A percentile compares a stretch with the other conserved stretches of the same genome.
These are phyloP conservation scores for Trichopus zeylanicus DNA, from an alignment of 116 monocot species.

Conservation along the genomic window DNA sequence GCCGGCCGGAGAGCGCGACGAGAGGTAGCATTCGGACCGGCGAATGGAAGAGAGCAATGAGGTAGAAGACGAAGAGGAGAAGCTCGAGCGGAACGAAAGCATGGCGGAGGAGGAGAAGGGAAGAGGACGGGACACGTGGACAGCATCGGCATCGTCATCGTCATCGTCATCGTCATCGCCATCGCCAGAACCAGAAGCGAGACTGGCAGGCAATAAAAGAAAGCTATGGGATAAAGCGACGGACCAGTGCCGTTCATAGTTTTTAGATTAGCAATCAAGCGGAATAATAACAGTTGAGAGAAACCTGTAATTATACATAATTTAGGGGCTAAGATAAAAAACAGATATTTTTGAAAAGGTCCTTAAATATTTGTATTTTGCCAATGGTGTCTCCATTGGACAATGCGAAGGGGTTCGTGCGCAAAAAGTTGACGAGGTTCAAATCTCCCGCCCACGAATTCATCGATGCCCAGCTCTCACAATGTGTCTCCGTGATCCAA, in stretches of 20 bases:
- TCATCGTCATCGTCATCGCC: too few relatives aligned
- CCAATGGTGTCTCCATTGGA: too few relatives aligned
- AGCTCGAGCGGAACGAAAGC: not conserved
- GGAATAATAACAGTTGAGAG: not conserved
- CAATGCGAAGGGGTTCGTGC: too few relatives aligned
- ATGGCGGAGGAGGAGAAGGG: not conserved
- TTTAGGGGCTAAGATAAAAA: too few relatives aligned
- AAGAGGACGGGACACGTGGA: too few relatives aligned
- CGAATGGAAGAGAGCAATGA: not conserved
- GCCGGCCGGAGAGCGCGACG: not conserved
- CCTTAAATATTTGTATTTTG: too few relatives aligned
- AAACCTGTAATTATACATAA: too few relatives aligned
- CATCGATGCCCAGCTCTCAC: constrained; percentile 21
- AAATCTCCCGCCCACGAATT: constrained; percentile 1
- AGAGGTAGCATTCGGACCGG: not conserved
- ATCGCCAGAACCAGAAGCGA: too few relatives aligned
- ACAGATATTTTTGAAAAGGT: too few relatives aligned
- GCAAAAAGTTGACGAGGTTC: not conserved
- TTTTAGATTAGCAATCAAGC: not conserved
- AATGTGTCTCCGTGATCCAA: constrained; percentile 33
- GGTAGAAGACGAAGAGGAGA: constrained; percentile 4
- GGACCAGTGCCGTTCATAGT: not conserved
- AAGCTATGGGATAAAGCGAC: not conserved
- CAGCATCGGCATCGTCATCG: too few relatives aligned
- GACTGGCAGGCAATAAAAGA: not conserved